A percentile compares a stretch with the other conserved stretches of the same genome.
Evolutionary conservation across 176 grass and related monocot species (phyloP).

Genomic region (Dendrocalamus sinicus): DNA sequence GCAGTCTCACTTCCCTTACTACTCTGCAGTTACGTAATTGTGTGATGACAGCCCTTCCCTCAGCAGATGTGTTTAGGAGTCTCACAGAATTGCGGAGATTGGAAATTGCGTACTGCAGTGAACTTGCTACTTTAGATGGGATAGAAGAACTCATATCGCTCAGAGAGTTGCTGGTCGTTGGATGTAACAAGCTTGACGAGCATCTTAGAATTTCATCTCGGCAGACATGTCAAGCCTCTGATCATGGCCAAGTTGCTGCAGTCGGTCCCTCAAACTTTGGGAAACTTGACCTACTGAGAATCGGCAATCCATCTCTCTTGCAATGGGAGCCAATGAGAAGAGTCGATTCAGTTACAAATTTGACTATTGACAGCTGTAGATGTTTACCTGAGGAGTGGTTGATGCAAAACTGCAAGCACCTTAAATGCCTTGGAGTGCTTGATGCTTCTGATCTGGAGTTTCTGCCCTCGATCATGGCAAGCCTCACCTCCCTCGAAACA

Average conservation of each 20-base stretch:
- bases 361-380: not conserved
- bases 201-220: not conserved
- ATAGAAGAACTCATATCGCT: conserved; percentile 42
- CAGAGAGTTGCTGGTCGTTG: not conserved
- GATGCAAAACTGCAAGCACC: conserved; percentile 8
- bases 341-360: not conserved
- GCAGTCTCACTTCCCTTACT: conserved; percentile 16
- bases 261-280: not conserved
- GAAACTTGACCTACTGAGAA: not conserved
- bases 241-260: not conserved
- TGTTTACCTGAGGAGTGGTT: conserved; percentile 34
- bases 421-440: not conserved
- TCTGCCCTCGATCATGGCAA: not conserved
- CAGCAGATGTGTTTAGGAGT: conserved; percentile 21
- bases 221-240: not conserved
- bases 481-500: not conserved
- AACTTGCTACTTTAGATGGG: conserved; percentile 23
- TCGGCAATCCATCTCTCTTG: not conserved
- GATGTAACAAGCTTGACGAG: conserved; percentile 1
- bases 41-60: conserved; percentile 22
- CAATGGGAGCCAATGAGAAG: conserved; percentile 7
- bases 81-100: conserved; percentile 13
- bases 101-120: not conserved
- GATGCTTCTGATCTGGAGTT: conserved; percentile 8
- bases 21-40: not conserved